Evolutionary conservation across 257 asterid species (phyloP).

Genomic region (Solanum pennellii): DNA sequence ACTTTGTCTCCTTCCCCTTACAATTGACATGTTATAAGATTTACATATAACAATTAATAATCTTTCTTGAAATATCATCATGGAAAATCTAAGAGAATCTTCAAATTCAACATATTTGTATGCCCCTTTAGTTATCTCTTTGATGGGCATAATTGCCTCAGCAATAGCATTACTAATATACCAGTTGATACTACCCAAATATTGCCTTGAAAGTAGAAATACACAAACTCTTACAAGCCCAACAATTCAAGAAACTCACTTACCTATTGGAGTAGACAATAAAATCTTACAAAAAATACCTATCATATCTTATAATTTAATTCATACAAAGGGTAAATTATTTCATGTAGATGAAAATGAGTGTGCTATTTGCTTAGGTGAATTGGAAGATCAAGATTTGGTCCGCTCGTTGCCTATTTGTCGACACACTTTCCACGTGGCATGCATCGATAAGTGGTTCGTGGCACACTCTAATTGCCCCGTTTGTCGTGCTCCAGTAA

Average conservation of each 20-base stretch:
- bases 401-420: neutral
- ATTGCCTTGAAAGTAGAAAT: neutral
- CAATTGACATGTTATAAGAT: neutral
- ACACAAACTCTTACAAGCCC: neutral
- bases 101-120: neutral
- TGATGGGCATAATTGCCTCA: neutral
- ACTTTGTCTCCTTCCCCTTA: neutral
- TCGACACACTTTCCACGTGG: neutral
- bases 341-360: neutral
- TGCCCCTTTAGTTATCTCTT: neutral
- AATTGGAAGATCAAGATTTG: neutral
- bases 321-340: neutral
- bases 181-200: neutral
- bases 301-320: neutral
- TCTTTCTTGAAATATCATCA: neutral
- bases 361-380: neutral
- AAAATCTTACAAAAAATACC: neutral
- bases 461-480: neutral
- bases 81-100: neutral
- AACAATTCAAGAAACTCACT: neutral
- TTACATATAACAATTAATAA: neutral
- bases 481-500: neutral
- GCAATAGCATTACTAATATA: neutral
- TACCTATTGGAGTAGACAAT: neutral
- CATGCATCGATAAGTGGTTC: neutral